These are phyloP conservation scores for Orbilia brochopaga DNA, from an alignment of 2,329 filamentous ascomycete species.

Conservation along the genomic window DNA sequence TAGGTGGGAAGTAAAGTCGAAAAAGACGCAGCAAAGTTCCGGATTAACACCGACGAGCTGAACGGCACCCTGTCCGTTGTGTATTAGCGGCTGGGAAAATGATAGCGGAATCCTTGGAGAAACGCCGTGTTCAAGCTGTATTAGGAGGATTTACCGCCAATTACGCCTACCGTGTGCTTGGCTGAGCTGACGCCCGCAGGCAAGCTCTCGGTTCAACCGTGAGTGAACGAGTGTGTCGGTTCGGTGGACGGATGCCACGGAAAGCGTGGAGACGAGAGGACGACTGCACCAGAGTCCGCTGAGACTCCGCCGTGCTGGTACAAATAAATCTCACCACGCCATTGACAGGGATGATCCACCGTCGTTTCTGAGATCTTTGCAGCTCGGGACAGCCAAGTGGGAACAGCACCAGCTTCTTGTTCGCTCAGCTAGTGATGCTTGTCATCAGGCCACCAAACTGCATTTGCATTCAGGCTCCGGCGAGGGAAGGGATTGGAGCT, in stretches of 20 bases:
- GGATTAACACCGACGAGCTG: conserved; percentile 20
- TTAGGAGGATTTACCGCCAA: conserved; percentile 34
- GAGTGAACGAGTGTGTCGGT: conserved; percentile 9
- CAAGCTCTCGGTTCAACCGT: not conserved
- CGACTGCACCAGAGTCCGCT: not conserved
- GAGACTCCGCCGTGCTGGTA: not conserved
- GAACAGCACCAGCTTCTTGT: not conserved
- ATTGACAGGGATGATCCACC: conserved; percentile 1
- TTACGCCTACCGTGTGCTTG: conserved; percentile 14
- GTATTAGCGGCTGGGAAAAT: conserved; percentile 19
- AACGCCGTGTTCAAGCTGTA: conserved; percentile 24
- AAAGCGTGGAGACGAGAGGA: not conserved
- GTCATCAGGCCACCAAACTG: conserved; percentile 14
- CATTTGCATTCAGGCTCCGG: conserved; percentile 11
- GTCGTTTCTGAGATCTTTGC: not conserved
- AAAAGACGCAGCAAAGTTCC: conserved; percentile 11
- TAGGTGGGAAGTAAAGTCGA: not conserved
- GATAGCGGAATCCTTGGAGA: conserved; percentile 27
- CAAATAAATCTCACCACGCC: not conserved
- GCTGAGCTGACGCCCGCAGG: conserved; percentile 4
- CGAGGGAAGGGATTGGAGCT: conserved; percentile 2
- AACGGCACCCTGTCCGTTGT: not conserved
- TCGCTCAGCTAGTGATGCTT: not conserved
- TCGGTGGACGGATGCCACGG: not conserved
- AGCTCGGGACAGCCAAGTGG: not conserved